phyloP scores from a whole-genome alignment of 2,329 filamentous ascomycete genomes.

The Emericellopsis cladophorae region DNA sequence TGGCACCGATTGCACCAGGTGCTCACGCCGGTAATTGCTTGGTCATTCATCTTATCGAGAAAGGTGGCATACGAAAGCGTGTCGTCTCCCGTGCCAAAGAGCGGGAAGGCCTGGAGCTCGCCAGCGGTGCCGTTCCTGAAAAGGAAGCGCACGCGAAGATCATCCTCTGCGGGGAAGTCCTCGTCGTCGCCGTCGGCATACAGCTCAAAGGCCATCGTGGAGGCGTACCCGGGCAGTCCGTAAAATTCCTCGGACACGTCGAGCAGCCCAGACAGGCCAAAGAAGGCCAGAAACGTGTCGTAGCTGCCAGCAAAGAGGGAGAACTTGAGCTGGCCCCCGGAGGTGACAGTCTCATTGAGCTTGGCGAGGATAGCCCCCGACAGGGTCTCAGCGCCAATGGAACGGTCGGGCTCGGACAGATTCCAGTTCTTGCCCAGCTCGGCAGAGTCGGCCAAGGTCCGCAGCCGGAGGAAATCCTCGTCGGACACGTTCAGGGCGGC shows the following conservation, averaged over 20 bases:
- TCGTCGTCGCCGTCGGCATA: conserved; percentile 10
- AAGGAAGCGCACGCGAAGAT: conserved; percentile 18
- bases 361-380: conserved; percentile 15
- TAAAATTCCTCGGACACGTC: conserved; percentile 14
- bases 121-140: conserved; percentile 20
- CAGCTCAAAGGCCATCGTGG: conserved; percentile 23
- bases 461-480: conserved; percentile 17
- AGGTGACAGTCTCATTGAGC: conserved; percentile 16
- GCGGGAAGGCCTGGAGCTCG: conserved; percentile 13
- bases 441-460: conserved; percentile 17
- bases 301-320: conserved; percentile 19
- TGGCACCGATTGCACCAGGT: conserved; percentile 17
- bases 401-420: conserved; percentile 11
- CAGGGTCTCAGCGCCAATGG: conserved; percentile 18
- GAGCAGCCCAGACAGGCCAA: conserved; percentile 14
- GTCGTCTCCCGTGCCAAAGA: conserved; percentile 15
- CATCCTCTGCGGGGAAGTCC: conserved; percentile 12
- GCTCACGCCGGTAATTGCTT: conserved; percentile 13
- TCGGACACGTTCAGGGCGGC: conserved; percentile 15
- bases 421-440: conserved; percentile 19
- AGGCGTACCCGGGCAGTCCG: conserved; percentile 20
- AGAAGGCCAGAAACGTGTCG: conserved; percentile 22
- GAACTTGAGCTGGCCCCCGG: conserved; percentile 18
- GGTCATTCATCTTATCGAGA: conserved; percentile 12
- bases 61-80: conserved; percentile 15